Conservation (phyloP, 1,284 basidiomycete genomes). For the Leucoagaricus sp. region DNA sequence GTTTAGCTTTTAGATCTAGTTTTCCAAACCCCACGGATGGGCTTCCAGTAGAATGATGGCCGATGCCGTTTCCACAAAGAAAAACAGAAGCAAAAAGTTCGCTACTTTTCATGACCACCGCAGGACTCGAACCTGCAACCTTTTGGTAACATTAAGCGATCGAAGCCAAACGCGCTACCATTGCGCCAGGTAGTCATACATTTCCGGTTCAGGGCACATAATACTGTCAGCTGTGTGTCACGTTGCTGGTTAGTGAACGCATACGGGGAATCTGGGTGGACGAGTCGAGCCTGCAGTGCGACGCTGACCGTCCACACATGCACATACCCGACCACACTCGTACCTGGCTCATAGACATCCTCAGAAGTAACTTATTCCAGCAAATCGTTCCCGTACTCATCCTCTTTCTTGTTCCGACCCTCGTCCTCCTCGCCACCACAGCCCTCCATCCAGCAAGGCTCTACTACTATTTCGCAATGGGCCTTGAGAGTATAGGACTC, state of each 20-base stretch:
- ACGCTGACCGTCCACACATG: constrained; percentile 30
- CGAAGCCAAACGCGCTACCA: constrained; percentile 89
- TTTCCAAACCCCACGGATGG: no score
- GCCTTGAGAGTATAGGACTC: constrained; percentile 53
- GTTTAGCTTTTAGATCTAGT: no score
- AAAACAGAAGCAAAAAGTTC: no score
- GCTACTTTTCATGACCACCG: constrained; percentile 60
- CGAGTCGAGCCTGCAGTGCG: neutral
- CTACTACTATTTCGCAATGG: constrained; percentile 47
- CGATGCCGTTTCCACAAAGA: no score
- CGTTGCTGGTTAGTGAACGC: neutral
- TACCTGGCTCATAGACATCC: constrained; percentile 31
- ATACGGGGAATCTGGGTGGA: neutral
- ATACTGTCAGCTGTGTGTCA: neutral
- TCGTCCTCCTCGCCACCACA: constrained; percentile 44
- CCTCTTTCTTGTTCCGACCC: constrained; percentile 53
- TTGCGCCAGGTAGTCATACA: constrained; percentile 74
- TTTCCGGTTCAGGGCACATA: no score
- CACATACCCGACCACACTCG: constrained; percentile 33
- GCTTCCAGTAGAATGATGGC: no score
- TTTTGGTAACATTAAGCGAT: constrained; percentile 70
- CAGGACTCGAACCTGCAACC: constrained; percentile 90
- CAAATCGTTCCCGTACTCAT: constrained; percentile 60
- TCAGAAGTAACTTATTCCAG: constrained; percentile 36
- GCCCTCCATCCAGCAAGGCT: constrained; percentile 26